Evolutionary conservation across 192 early-diverging fungal genomes (phyloP).

Genomic region (Backusella liffmaniae): DNA sequence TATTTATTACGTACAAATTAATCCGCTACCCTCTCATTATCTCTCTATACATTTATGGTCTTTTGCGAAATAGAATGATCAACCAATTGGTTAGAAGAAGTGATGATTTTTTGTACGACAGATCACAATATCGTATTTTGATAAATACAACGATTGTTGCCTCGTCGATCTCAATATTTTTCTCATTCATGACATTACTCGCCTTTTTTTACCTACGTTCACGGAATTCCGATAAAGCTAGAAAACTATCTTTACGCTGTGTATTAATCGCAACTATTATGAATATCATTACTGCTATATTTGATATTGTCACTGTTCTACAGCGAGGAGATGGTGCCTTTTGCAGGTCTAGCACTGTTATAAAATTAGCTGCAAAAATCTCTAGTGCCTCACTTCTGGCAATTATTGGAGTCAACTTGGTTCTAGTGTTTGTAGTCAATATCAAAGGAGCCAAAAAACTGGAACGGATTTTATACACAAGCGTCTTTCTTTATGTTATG

Average conservation of each 20-base stretch:
- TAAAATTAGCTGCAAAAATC: not conserved
- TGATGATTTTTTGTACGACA: not conserved
- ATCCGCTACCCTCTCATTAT: not conserved
- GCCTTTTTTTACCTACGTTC: slow-evolving; percentile 1
- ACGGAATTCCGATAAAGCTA: not conserved
- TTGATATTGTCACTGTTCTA: not conserved
- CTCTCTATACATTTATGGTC: not conserved
- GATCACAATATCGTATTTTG: not conserved
- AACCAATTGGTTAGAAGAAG: not conserved
- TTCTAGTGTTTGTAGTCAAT: not conserved
- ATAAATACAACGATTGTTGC: not conserved
- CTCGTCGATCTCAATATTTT: not conserved
- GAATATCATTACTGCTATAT: not conserved
- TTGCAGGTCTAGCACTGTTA: not conserved
- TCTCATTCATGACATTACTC: not conserved
- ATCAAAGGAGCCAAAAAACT: not conserved
- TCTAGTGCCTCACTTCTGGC: not conserved
- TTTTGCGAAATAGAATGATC: not conserved
- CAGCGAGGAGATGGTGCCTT: not conserved
- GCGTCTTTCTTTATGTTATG: not conserved
- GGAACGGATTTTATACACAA: not conserved
- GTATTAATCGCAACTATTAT: not conserved
- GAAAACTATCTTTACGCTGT: not conserved
- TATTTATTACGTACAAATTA: not conserved
- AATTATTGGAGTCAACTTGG: not conserved